Percentiles rank a stretch among this genome's conserved stretches.
Evolutionary conservation across 257 asterid species (phyloP).

Genomic region (Solanum sparsipilum): DNA sequence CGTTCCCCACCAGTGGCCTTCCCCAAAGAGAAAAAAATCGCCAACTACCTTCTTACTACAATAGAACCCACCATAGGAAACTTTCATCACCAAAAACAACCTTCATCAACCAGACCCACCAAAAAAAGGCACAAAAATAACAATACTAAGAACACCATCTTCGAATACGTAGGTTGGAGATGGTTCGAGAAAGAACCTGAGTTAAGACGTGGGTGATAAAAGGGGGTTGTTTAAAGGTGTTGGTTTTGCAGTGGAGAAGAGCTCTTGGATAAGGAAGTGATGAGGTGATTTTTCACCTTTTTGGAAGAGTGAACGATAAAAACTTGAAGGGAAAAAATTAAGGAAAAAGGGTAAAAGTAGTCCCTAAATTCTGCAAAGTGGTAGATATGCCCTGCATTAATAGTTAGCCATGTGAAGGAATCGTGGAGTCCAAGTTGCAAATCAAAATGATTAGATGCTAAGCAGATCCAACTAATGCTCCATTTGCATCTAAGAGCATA

Average conservation of each 20-base stretch:
- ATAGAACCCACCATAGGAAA: not conserved
- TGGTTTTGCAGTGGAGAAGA: not conserved
- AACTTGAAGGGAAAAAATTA: not conserved
- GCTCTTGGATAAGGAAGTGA: not conserved
- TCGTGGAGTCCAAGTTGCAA: not conserved
- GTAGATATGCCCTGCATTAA: not conserved
- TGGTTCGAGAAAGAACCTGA: not conserved
- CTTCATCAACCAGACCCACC: not conserved
- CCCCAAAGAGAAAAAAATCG: not conserved
- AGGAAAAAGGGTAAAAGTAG: not conserved
- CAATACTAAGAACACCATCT: not conserved
- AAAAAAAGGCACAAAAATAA: not conserved
- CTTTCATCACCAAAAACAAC: not conserved
- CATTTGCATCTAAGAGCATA: not conserved
- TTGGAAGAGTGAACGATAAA: not conserved
- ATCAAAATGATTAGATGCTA: not conserved
- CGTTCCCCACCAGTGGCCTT: not conserved
- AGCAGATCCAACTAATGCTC: not conserved
- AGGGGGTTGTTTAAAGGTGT: not conserved
- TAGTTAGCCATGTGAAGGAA: not conserved
- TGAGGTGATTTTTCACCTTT: not conserved
- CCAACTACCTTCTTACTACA: not conserved
- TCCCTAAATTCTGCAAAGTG: not conserved
- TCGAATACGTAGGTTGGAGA: not conserved
- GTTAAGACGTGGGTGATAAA: not conserved